phyloP scores from a whole-genome alignment of 1,284 basidiomycete species.

The Irpex rosettiformis region DNA sequence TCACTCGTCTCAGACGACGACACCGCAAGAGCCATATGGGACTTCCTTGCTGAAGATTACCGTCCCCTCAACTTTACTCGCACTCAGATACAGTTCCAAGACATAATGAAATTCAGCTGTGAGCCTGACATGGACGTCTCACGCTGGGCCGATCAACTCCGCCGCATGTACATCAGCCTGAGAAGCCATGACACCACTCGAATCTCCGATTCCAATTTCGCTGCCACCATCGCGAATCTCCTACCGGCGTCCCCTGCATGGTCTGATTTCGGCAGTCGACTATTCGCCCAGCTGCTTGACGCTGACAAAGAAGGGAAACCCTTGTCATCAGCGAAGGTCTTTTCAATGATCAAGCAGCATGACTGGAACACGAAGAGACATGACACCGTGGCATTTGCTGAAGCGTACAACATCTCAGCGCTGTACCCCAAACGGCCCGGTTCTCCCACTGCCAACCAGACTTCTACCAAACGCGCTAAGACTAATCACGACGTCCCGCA shows the following conservation, averaged over 20 bases:
- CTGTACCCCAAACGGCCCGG: not conserved
- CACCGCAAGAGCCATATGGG: not conserved
- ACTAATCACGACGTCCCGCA: not conserved
- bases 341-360: not conserved
- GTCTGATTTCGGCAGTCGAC: not conserved
- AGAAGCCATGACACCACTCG: no score
- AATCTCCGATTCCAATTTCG: no score
- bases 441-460: not conserved
- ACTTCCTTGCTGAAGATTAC: not conserved
- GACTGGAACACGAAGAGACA: not conserved
- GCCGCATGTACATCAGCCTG: no score
- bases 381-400: not conserved
- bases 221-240: no score
- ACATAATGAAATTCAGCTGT: no score
- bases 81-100: no score
- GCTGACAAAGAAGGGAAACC: not conserved
- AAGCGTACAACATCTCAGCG: not conserved
- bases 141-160: no score
- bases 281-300: not conserved
- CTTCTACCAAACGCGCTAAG: not conserved
- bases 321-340: not conserved
- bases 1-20: not conserved
- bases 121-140: no score
- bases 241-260: no score
- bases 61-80: no score